Evolutionary conservation across 75 land plant genomes (phyloP).

Genomic region (Larix kaempferi): DNA sequence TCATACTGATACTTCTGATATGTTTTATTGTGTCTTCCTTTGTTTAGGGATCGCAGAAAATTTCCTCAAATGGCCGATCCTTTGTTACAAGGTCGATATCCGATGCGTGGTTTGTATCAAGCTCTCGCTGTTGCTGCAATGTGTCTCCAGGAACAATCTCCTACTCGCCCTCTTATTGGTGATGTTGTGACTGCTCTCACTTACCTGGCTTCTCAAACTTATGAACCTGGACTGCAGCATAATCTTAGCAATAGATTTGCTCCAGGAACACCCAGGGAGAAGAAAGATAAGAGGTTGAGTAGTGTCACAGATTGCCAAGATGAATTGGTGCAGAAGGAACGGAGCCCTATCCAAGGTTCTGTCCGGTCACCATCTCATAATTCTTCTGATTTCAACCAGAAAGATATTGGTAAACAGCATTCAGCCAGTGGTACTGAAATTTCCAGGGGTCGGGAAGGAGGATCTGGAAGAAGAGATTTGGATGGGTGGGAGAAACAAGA

Average conservation of each 20-base stretch:
- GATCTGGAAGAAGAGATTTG: constrained; percentile 24
- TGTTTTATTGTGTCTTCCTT: not conserved
- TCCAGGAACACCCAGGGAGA: constrained; percentile 46
- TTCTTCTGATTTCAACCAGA: constrained; percentile 52
- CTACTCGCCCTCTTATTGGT: constrained; percentile 85
- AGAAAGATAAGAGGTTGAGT: constrained; percentile 17
- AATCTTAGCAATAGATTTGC: constrained; percentile 29
- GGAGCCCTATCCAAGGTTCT: constrained; percentile 11
- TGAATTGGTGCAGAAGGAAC: constrained; percentile 15
- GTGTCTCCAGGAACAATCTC: constrained; percentile 94
- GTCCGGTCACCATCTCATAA: constrained; percentile 41
- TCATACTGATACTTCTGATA: too few species aligned
- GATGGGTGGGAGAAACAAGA: constrained; percentile 44
- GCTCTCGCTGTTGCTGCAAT: constrained; percentile 92
- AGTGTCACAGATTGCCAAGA: constrained; percentile 8
- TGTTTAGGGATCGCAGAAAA: constrained; percentile 81
- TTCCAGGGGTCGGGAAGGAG: constrained; percentile 25
- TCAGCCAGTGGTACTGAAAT: constrained; percentile 15
- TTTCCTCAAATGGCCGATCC: constrained; percentile 94
- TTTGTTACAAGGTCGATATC: constrained; percentile 71
- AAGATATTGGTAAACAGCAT: constrained; percentile 39
- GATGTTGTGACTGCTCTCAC: constrained; percentile 89
- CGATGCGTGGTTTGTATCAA: constrained; percentile 85
- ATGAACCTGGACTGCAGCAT: constrained; percentile 46
- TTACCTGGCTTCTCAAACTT: constrained; percentile 79